These are phyloP conservation scores for Tulasnella sp. DNA, from an alignment of 768 basidiomycete genomes.

Conservation along the genomic window DNA sequence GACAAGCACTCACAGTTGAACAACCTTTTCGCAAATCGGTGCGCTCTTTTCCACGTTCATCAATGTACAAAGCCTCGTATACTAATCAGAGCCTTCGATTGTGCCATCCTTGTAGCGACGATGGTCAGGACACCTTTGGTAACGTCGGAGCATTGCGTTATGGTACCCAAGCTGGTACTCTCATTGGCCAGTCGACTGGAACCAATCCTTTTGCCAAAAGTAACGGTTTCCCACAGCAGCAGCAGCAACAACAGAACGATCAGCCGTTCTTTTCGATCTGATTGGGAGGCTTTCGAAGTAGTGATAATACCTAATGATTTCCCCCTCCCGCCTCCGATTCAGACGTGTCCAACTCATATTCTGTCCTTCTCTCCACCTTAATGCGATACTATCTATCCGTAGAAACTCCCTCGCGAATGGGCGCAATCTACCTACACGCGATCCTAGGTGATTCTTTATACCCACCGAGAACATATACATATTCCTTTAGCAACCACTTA, in stretches of 20 bases:
- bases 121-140: slow-evolving; percentile 92
- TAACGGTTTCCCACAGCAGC: slow-evolving; percentile 38
- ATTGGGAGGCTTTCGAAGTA: background rate
- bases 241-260: slow-evolving; percentile 46
- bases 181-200: slow-evolving; percentile 13
- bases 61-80: too few species aligned
- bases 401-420: too few species aligned
- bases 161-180: slow-evolving; percentile 6
- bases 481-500: too few species aligned
- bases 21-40: slow-evolving; percentile 65
- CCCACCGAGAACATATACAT: too few species aligned
- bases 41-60: slow-evolving; percentile 2
- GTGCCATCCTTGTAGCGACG: slow-evolving; percentile 39
- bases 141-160: slow-evolving; percentile 70
- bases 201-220: slow-evolving; percentile 21
- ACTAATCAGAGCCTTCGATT: background rate
- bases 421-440: too few species aligned
- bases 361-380: too few species aligned
- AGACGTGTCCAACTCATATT: too few species aligned
- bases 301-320: too few species aligned
- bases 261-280: slow-evolving; percentile 73
- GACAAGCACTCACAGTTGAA: slow-evolving; percentile 69
- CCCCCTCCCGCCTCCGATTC: too few species aligned
- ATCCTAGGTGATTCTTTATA: too few species aligned
- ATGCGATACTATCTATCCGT: too few species aligned